Conservation (phyloP, 1,284 basidiomycete species). For the Boletus sp. region DNA sequence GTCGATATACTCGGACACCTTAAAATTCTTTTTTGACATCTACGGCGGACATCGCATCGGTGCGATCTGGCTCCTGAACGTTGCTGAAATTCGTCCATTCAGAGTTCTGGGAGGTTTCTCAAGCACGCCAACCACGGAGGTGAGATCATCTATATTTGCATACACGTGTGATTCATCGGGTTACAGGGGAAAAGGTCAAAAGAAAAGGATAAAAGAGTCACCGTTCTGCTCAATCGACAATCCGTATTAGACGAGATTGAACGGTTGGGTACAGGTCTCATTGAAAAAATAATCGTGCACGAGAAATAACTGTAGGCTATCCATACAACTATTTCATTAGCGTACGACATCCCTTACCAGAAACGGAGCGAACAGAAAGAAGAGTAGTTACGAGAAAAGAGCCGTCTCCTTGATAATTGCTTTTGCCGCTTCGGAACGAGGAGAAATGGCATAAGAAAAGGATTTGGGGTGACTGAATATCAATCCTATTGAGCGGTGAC, state of each 20-base stretch:
- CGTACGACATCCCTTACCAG: background rate
- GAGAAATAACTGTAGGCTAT: constrained; percentile 12
- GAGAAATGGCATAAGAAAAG: constrained; percentile 33
- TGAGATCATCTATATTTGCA: constrained; percentile 15
- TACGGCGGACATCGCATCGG: constrained; percentile 82
- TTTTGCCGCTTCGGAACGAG: constrained; percentile 31
- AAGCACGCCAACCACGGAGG: constrained; percentile 50
- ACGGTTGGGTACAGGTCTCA: constrained; percentile 72
- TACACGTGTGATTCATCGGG: constrained; percentile 17
- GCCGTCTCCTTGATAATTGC: constrained; percentile 30
- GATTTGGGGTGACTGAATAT: constrained; percentile 27
- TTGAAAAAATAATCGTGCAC: constrained; percentile 49
- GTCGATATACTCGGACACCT: constrained; percentile 75
- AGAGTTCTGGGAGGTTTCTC: constrained; percentile 84
- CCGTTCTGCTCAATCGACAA: constrained; percentile 72
- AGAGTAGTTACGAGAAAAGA: constrained; percentile 18
- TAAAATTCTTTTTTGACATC: constrained; percentile 84
- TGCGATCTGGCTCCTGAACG: constrained; percentile 82
- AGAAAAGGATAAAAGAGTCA: constrained; percentile 53
- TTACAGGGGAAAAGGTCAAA: constrained; percentile 43
- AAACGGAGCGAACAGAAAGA: background rate
- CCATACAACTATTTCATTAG: background rate
- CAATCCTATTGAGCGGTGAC: background rate
- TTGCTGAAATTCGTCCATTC: constrained; percentile 61
- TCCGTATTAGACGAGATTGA: constrained; percentile 78